Base-by-base conservation (phyloP, 2,329 filamentous ascomycete genomes). In the Pseudogymnoascus sp. region DNA sequence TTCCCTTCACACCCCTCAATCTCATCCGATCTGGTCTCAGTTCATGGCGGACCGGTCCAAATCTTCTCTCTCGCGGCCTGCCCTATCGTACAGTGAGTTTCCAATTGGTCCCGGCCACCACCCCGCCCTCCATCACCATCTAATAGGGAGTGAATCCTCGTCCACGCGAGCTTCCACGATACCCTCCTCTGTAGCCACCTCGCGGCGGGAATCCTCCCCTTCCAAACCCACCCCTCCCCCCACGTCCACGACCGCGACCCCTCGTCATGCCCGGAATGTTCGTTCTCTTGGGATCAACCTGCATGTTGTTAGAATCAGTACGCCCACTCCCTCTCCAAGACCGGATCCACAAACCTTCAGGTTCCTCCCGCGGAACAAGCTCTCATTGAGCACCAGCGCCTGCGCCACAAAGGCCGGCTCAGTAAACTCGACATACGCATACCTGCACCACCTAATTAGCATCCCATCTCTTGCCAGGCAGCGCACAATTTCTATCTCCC, bases 361-460 rank as follows among this genome's bases (percentile, higher is more conserved):
- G 76, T 95, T 96, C 72, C 95, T 87, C 67, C 91, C 93, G 72
- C 95, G 92, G 79, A 99, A 96, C 64, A 96, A 83, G 76, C 92
- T 97, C 78, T 99, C 95, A 76, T 99, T 97, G 64, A 99, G 82
- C 42, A 97, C 92, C 66, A 99, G 83, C 26, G 95, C 95, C 76
- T 96, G 91, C 59, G 91, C 91, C 67, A 99, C 93, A 66, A 97
- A 82, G 77, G 86, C 93, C 60, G 95, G 92, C 78, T 97, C 95
- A 65, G 91, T 89, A 75, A 99, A 99, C 78, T 99, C 95, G 72
- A 99, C 95, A 78, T 99, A 99, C 73, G 95, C 95, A 79, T 99
- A 99, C 68, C 93, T 97, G 77, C 63, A 69, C 72, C 65, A 60
- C 67, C 69, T 67, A 60, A 72, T 72, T 73, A 73, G 71, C 78